phyloP scores from a whole-genome alignment of 352 stramenopile genomes.

The Pythium coloratum region DNA sequence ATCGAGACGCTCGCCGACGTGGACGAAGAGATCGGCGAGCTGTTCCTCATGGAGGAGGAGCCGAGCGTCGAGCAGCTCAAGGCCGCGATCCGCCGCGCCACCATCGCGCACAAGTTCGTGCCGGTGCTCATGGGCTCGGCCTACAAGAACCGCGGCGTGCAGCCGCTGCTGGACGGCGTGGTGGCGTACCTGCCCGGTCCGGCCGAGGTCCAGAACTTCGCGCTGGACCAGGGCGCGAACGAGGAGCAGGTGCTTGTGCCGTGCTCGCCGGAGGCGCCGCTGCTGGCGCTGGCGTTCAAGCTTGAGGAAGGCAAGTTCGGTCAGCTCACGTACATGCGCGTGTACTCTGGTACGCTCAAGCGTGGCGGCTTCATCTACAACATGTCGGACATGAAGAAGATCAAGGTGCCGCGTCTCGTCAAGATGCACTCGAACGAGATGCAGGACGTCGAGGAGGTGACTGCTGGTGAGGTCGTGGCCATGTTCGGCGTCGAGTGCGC shows the following conservation, averaged over 20 bases:
- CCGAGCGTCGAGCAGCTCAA: conserved; percentile 91
- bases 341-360: conserved; percentile 89
- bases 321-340: conserved; percentile 98
- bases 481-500: conserved; percentile 99
- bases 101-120: conserved; percentile 97
- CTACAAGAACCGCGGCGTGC: conserved; percentile 97
- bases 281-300: conserved; percentile 99
- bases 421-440: conserved; percentile 99
- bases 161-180: conserved; percentile 98
- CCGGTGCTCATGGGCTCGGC: conserved; percentile 99
- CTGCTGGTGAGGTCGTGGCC: conserved; percentile 95
- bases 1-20: conserved; percentile 96
- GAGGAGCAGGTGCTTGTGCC: conserved; percentile 90
- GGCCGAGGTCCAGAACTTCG: conserved; percentile 94
- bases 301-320: conserved; percentile 99
- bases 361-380: conserved; percentile 87
- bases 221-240: conserved; percentile 92
- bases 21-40: conserved; percentile 98
- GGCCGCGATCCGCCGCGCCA: conserved; percentile 93
- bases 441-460: conserved; percentile 96
- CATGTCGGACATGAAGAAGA: conserved; percentile 88
- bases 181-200: conserved; percentile 96
- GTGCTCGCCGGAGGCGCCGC: conserved; percentile 85
- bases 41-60: conserved; percentile 99
- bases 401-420: conserved; percentile 97